A percentile compares a stretch with the other conserved stretches of the same genome.
phyloP scores from a whole-genome alignment of 2,329 filamentous ascomycete genomes.

The Torrubiellomyces zombiae region DNA sequence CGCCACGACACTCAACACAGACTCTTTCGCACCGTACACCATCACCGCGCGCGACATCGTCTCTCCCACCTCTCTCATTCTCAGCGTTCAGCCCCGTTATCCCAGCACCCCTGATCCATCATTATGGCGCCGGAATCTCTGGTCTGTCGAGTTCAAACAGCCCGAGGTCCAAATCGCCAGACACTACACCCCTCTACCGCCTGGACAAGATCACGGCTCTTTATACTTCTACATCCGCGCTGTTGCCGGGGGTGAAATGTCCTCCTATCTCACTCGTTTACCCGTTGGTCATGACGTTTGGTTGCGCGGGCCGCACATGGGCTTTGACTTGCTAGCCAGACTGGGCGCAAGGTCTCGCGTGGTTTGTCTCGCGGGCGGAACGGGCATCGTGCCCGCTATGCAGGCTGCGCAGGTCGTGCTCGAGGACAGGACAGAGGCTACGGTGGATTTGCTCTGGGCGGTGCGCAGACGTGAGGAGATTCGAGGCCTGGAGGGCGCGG shows the following conservation, averaged over 20 bases:
- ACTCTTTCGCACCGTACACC: constrained; percentile 48
- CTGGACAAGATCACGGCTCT: constrained; percentile 20
- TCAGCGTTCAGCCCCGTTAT: constrained; percentile 34
- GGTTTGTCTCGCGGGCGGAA: constrained; percentile 81
- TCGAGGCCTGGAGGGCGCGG: constrained; percentile 9
- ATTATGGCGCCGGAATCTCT: constrained; percentile 40
- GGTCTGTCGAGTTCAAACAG: constrained; percentile 88
- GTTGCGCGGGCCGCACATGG: constrained; percentile 61
- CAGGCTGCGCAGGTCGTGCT: constrained; percentile 56
- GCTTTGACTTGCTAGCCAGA: constrained; percentile 34
- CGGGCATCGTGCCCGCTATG: constrained; percentile 78
- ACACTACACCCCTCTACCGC: constrained; percentile 78
- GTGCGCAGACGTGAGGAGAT: constrained; percentile 42
- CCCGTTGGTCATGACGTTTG: constrained; percentile 47
- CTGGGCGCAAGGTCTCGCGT: constrained; percentile 25
- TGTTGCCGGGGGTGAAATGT: constrained; percentile 70
- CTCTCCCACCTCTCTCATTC: constrained; percentile 51
- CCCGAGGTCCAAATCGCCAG: constrained; percentile 83
- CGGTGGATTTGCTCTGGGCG: constrained; percentile 69
- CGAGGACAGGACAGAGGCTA: constrained; percentile 13
- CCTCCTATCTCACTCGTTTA: constrained; percentile 57
- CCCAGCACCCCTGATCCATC: constrained; percentile 9
- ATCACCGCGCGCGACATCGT: constrained; percentile 44
- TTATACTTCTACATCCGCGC: constrained; percentile 65
- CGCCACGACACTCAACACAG: constrained; percentile 31